Evolutionary conservation across 2,329 filamentous ascomycete species (phyloP), one percentile per base, ranked within the genome.

Genomic region (Nemania serpens): DNA sequence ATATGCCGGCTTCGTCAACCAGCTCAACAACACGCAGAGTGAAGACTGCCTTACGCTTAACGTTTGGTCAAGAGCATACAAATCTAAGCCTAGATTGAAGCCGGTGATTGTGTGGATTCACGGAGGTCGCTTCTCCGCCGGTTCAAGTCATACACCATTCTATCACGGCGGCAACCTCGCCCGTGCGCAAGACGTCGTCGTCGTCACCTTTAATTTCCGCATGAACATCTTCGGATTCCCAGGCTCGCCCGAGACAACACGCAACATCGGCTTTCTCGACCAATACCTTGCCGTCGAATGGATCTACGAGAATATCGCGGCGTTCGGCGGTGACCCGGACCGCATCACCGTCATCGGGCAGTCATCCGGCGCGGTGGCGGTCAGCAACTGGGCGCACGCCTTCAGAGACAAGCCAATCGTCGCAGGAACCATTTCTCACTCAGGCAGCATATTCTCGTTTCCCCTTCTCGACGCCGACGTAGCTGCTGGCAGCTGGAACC

Each of bases 181-280:
- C 15, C 20, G 15, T 9, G 5, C 47, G 12, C 53, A 53, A 29
- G 48, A 61, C 43, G 58, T 61, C 36, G 58, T 61, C 17, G 48
- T 61, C 3, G 53, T 57, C 18, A 61, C 58, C 6, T 49, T 61
- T 42, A 61, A 61, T 18, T 61, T 61, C 48, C 58, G 58, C 41
- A 61, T 61, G 53, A 61, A 61, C 48, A 61, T 61, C 34, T 61
- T 61, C 43, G 58, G 58, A 5, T 57, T 57, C 25, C 58, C 58
- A 34, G 53, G 58, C 4, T 61, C 58, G 1, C 58, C 58, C n/a
- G 58, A 56, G 43, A 45, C 58, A n/a, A 13, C 53, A 33, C 47
- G n/a, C 5, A 61, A 61, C 18, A 41, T 61, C 53, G 58, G 53
- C 48, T 61, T 61, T 49, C 42, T 60, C 52, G 58, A 60, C 34